phyloP scores from a whole-genome alignment of 345 rosid species.

The Brassica cretica region DNA sequence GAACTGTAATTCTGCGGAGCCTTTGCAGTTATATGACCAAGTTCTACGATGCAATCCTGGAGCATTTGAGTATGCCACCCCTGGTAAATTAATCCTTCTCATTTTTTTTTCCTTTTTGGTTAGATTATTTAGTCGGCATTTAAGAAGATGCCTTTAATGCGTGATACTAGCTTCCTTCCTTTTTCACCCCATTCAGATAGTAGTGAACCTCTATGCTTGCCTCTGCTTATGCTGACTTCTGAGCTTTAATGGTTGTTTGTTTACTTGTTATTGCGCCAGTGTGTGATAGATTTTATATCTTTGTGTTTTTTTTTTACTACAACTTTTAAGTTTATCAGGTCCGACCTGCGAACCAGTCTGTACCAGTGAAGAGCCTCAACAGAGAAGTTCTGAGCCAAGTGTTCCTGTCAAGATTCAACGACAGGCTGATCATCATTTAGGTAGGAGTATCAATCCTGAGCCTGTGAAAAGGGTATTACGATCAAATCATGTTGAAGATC shows the following conservation, averaged over 20 bases:
- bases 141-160: conserved; percentile 31
- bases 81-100: conserved; percentile 66
- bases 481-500: conserved; percentile 31
- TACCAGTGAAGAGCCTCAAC: conserved; percentile 47
- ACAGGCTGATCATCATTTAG: conserved; percentile 29
- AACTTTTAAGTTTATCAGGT: conserved; percentile 74
- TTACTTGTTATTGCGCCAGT: conserved; percentile 13
- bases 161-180: conserved; percentile 23
- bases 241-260: conserved; percentile 9
- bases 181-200: conserved; percentile 20
- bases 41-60: conserved; percentile 65
- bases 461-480: conserved; percentile 33
- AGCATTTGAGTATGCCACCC: conserved; percentile 82
- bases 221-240: conserved; percentile 28
- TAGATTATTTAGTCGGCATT: conserved; percentile 10
- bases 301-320: conserved; percentile 60
- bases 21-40: conserved; percentile 58
- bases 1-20: conserved; percentile 43
- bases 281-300: conserved; percentile 9
- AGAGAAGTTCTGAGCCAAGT: conserved; percentile 51
- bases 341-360: conserved; percentile 51
- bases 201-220: conserved; percentile 11
- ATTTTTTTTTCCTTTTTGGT: conserved; percentile 26
- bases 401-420: conserved; percentile 44
- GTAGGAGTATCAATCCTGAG: conserved; percentile 46